A percentile compares a stretch with the other conserved stretches of the same genome.
Conservation (phyloP, 1,284 basidiomycete species). For the Boletus calvinii region DNA sequence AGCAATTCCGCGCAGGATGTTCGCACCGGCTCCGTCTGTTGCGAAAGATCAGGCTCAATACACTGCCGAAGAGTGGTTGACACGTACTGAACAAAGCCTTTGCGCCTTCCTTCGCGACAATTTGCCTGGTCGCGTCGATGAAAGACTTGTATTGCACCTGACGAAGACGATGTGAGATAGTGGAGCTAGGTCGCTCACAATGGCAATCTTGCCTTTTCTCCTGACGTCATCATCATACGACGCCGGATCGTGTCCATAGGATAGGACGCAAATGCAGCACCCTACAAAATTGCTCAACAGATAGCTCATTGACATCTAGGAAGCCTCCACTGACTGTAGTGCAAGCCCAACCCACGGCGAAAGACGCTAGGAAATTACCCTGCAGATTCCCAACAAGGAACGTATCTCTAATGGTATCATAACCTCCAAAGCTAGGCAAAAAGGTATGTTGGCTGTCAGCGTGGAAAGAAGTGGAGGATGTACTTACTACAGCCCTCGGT, state of each 20-base stretch:
- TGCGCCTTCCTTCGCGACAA: slow-evolving; percentile 57
- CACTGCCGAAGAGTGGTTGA: not conserved
- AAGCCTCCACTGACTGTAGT: slow-evolving; percentile 41
- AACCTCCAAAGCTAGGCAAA: slow-evolving; percentile 40
- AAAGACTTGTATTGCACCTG: slow-evolving; percentile 47
- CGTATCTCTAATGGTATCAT: slow-evolving; percentile 55
- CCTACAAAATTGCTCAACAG: slow-evolving; percentile 26
- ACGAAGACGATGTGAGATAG: not conserved
- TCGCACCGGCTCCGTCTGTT: slow-evolving; percentile 54
- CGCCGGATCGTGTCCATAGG: slow-evolving; percentile 67
- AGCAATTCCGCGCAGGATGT: slow-evolving; percentile 64
- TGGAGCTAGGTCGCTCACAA: not conserved
- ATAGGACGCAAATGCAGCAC: slow-evolving; percentile 62
- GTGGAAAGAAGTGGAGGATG: not conserved
- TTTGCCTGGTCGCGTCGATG: slow-evolving; percentile 63
- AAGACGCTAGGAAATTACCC: slow-evolving; percentile 64
- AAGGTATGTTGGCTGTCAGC: not conserved
- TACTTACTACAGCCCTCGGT: slow-evolving; percentile 54
- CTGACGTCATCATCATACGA: slow-evolving; percentile 74
- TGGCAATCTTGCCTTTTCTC: slow-evolving; percentile 42
- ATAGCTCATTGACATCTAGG: not conserved
- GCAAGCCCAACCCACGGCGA: slow-evolving; percentile 55
- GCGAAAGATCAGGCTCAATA: slow-evolving; percentile 2
- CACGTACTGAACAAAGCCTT: slow-evolving; percentile 57
- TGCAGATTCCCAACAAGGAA: slow-evolving; percentile 56